phyloP scores from a whole-genome alignment of 1,284 basidiomycete genomes.

The Xerocomus tenax region DNA sequence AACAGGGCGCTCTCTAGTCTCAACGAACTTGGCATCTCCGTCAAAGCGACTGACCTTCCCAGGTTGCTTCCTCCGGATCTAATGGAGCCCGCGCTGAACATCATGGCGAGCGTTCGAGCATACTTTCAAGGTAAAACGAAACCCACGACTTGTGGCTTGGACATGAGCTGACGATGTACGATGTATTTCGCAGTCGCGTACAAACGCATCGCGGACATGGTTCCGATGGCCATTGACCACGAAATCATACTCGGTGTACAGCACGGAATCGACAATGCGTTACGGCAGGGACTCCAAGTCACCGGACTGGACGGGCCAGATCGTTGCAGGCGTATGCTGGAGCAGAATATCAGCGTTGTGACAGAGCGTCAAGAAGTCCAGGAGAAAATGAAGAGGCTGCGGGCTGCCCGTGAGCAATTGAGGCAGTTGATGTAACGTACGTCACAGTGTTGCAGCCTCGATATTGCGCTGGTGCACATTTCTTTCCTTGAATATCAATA shows the following conservation, averaged over 20 bases:
- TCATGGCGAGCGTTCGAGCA: conserved; percentile 64
- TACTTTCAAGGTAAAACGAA: conserved; percentile 56
- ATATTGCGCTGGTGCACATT: neutral
- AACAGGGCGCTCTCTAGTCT: conserved; percentile 37
- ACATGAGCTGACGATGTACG: neutral
- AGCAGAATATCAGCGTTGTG: conserved; percentile 44
- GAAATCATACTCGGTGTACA: conserved; percentile 45
- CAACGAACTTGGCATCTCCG: conserved; percentile 37
- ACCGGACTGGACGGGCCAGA: conserved; percentile 21
- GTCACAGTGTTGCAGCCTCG: neutral
- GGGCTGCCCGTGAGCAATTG: conserved; percentile 45
- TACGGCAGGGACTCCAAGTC: conserved; percentile 41
- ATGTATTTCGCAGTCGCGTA: conserved; percentile 50
- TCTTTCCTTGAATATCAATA: neutral
- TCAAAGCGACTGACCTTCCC: conserved; percentile 39
- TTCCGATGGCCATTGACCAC: conserved; percentile 57
- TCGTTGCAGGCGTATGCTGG: conserved; percentile 44
- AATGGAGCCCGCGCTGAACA: conserved; percentile 48
- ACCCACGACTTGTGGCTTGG: neutral
- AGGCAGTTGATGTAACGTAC: conserved; percentile 11
- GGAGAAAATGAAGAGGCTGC: conserved; percentile 48
- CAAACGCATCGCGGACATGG: conserved; percentile 57
- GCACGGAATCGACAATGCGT: conserved; percentile 38
- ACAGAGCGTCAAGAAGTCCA: conserved; percentile 41
- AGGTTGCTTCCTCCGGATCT: conserved; percentile 48